A percentile compares a stretch with the other conserved stretches of the same genome.
phyloP scores from a whole-genome alignment of 345 rosid species.

The Salix exigua region DNA sequence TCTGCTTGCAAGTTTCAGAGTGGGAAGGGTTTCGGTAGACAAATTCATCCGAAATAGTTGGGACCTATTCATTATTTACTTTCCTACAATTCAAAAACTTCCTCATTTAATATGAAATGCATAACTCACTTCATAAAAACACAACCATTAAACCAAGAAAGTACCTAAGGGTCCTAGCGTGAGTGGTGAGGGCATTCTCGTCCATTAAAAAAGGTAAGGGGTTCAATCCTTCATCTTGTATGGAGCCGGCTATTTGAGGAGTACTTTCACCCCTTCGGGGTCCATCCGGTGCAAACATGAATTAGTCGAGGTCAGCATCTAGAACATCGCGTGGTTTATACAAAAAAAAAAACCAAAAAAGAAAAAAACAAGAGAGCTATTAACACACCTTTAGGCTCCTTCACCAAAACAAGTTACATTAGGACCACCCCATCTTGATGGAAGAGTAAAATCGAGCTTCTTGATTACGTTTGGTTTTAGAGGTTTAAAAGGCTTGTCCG shows the following conservation, averaged over 20 bases:
- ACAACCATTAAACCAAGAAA: not conserved
- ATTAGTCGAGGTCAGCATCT: too few species aligned
- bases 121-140: not conserved
- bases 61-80: not conserved
- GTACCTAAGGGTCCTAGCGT: too few species aligned
- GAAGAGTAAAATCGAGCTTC: constrained; percentile 34
- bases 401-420: constrained; percentile 73
- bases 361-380: not conserved
- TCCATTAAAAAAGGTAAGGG: too few species aligned
- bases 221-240: too few species aligned
- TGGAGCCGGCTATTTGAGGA: too few species aligned
- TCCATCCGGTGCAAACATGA: too few species aligned
- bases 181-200: too few species aligned
- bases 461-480: too few species aligned
- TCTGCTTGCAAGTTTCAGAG: not conserved
- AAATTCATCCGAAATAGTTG: not conserved
- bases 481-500: too few species aligned
- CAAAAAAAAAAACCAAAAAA: too few species aligned
- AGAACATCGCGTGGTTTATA: too few species aligned
- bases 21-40: not conserved
- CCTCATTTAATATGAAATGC: not conserved
- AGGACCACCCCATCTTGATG: constrained; percentile 85
- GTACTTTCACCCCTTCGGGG: too few species aligned
- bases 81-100: not conserved
- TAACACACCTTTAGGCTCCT: constrained; percentile 83